Conservation (phyloP, 805 yeast species). For the Phaffomyces antillensis region DNA sequence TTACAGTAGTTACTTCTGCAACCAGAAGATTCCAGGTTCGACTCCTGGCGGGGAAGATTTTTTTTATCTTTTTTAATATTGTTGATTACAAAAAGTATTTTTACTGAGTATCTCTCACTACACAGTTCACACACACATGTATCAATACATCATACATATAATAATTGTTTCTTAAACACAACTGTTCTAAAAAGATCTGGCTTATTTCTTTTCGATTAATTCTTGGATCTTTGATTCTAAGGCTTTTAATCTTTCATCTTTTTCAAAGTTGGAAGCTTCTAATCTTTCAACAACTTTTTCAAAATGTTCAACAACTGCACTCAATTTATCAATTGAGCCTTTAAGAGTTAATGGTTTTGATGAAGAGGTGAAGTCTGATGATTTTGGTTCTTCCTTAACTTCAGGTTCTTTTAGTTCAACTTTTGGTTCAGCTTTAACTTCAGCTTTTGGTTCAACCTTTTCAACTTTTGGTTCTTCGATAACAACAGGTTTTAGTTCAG, state of each 20-base stretch:
- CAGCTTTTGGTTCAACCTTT: constrained; percentile 13
- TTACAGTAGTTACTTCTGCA: constrained; percentile 33
- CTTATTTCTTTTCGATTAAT: constrained; percentile 34
- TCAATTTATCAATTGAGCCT: constrained; percentile 63
- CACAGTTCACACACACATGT: too few species aligned
- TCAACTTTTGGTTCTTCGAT: constrained; percentile 18
- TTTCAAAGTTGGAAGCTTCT: constrained; percentile 47
- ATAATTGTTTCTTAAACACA: neutral
- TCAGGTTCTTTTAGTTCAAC: constrained; percentile 13
- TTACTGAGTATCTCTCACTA: too few species aligned
- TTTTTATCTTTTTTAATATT: too few species aligned
- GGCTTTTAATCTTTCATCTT: constrained; percentile 52
- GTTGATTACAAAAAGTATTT: too few species aligned
- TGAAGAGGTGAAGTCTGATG: constrained; percentile 6
- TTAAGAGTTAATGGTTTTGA: constrained; percentile 55
- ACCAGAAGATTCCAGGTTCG: constrained; percentile 31
- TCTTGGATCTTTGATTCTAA: constrained; percentile 58
- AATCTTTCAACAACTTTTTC: constrained; percentile 50
- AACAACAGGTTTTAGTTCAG: neutral
- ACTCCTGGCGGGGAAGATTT: constrained; percentile 30
- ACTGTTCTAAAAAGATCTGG: too few species aligned
- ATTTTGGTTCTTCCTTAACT: constrained; percentile 7
- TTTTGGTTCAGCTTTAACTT: neutral
- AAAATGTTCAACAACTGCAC: constrained; percentile 47
- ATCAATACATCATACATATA: neutral